phyloP scores from a whole-genome alignment of 805 yeast genomes.

The Candida nonsorbophila region DNA sequence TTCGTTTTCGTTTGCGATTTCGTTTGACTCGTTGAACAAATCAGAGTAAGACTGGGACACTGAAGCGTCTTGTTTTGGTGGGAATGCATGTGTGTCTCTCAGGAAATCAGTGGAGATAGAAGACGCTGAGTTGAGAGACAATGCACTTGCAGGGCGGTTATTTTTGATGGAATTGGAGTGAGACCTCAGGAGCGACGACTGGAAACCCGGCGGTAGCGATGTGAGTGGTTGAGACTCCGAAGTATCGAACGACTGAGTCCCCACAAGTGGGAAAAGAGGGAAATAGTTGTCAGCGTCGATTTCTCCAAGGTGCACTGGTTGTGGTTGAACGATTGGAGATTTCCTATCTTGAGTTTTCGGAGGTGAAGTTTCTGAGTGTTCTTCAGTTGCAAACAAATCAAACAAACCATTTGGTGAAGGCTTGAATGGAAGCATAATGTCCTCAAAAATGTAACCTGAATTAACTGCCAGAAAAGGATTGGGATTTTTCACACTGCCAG shows the following conservation, averaged over 20 bases:
- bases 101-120: conserved; percentile 16
- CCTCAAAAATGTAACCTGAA: conserved; percentile 21
- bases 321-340: not conserved
- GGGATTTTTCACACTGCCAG: no score
- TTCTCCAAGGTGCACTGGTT: no score
- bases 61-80: no score
- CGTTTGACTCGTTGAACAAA: no score
- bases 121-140: conserved; percentile 34
- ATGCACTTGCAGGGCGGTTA: conserved; percentile 34
- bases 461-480: conserved; percentile 1
- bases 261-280: conserved; percentile 40
- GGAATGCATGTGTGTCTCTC: no score
- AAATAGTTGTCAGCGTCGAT: conserved; percentile 10
- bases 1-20: no score
- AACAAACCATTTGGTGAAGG: conserved; percentile 19
- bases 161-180: conserved; percentile 3
- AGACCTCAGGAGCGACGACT: not conserved
- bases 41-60: no score
- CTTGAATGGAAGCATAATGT: conserved; percentile 25
- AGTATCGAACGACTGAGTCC: conserved; percentile 30
- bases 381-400: conserved; percentile 19
- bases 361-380: conserved; percentile 2
- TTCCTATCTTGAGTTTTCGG: no score
- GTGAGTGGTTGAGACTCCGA: conserved; percentile 30
- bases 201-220: conserved; percentile 16